Percentiles rank a stretch among this genome's conserved stretches.
phyloP scores from a whole-genome alignment of 208 protist species.

The Leishmania arabica region DNA sequence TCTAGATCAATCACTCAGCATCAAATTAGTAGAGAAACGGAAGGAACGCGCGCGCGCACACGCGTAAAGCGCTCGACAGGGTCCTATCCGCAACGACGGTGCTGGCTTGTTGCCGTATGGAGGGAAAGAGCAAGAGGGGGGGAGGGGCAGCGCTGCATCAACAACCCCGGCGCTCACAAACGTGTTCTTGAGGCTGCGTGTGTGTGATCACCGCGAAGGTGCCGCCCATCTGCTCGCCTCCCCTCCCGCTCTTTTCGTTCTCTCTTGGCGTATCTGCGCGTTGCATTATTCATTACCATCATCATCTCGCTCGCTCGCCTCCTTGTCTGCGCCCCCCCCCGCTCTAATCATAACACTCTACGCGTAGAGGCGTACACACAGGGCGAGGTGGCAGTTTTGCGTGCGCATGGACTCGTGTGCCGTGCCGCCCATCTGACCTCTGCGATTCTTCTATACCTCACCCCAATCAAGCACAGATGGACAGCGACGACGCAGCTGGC shows the following conservation, averaged over 20 bases:
- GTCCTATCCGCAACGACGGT: not conserved
- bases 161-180: too few relatives aligned
- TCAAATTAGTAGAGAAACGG: not conserved
- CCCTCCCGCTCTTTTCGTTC: too few relatives aligned
- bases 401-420: not conserved
- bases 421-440: not conserved
- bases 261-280: not conserved
- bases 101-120: not conserved
- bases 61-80: too few relatives aligned
- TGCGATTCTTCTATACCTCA: not conserved
- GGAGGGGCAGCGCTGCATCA: too few relatives aligned
- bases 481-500: constrained; percentile 22
- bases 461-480: constrained; percentile 26
- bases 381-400: not conserved
- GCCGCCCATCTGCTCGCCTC: not conserved
- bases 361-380: not conserved
- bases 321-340: not conserved
- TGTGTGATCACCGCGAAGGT: not conserved
- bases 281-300: not conserved
- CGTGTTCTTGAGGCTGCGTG: too few relatives aligned
- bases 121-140: not conserved
- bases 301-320: not conserved
- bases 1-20: not conserved
- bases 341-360: not conserved
- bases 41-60: not conserved